phyloP scores from a whole-genome alignment of 495 filamentous ascomycete genomes.

The Aspergillus heteromorphus region DNA sequence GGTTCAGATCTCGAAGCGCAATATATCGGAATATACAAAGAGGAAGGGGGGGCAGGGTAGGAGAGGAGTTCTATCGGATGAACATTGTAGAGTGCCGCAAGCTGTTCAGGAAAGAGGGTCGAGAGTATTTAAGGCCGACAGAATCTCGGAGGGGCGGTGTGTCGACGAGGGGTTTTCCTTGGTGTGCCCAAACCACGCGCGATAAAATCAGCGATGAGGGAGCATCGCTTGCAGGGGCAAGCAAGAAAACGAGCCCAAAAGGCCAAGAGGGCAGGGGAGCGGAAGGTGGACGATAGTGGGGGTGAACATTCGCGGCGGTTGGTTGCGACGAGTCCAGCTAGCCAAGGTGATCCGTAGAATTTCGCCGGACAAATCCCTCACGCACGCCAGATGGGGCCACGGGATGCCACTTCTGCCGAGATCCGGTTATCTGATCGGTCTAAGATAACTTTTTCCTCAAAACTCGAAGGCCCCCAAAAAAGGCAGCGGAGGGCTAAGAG shows the following conservation, averaged over 20 bases:
- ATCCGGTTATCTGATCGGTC: constrained; percentile 37
- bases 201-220: constrained; percentile 9
- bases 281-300: constrained; percentile 12
- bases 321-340: constrained; percentile 13
- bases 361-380: constrained; percentile 9
- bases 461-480: constrained; percentile 1
- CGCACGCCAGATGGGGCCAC: constrained; percentile 14
- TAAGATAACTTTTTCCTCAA: constrained; percentile 36
- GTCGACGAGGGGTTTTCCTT: constrained; percentile 29
- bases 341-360: constrained; percentile 12
- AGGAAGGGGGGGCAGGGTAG: not conserved
- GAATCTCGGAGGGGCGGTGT: constrained; percentile 27
- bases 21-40: constrained; percentile 14
- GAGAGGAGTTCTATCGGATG: constrained; percentile 11
- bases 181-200: constrained; percentile 20
- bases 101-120: constrained; percentile 8
- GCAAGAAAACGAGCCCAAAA: constrained; percentile 7
- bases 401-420: constrained; percentile 24
- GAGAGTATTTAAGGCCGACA: constrained; percentile 18
- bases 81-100: constrained; percentile 15
- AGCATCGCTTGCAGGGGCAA: constrained; percentile 18
- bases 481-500: not conserved
- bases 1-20: not conserved
- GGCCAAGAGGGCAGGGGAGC: constrained; percentile 7
- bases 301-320: constrained; percentile 7